Base-by-base conservation (phyloP, 345 rosid genomes). In the Toxicodendron radicans region DNA sequence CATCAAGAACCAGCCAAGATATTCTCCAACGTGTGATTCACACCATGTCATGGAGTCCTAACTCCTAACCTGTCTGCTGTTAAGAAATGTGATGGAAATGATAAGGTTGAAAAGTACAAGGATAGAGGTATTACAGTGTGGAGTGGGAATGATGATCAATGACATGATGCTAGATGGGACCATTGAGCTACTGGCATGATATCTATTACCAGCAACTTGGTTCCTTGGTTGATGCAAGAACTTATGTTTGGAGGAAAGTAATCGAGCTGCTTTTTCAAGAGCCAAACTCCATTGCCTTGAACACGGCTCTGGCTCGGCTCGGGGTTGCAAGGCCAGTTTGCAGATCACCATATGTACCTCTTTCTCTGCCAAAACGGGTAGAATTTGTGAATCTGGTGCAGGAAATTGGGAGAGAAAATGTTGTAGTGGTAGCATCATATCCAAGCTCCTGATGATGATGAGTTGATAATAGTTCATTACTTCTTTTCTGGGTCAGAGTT, bases 71-170 rank as follows among this genome's bases (percentile, higher is more conserved):
- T 92, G 67, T 96, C 95, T 3, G 96, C 97, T 48, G 75, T 91
- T 7, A 95, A 90, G 80, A 97, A 92, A 74, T 91, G 98, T 46
- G 84, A 85, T 14, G 97, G 97, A 3, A 81, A 92, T 76, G 85
- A 85, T 53, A 83, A 95, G 60, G 86, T 91, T 24, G 84, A 83
- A 71, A 86, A 82, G 67, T 90, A 91, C 59, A 87, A 91, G 38
- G 81, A 78, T 38, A 84, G 87, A 12, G 93, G 92, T 24, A 82
- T 92, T 49, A 90, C 88, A 18, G 96, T 91, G 63, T 91, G 98
- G 98, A 90, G 88, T 66, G 96, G 97, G 48, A 92, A 92, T 20
- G 98, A 92, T 68, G 95, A 91, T 68, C 80, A 95, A 78, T 91
- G 95, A 59, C 98, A 92, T 75, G 97, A 92, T 79, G 84, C 97